Evolutionary conservation across 208 protist genomes (phyloP).

Genomic region (Herpetomonas samuelpessoai): DNA sequence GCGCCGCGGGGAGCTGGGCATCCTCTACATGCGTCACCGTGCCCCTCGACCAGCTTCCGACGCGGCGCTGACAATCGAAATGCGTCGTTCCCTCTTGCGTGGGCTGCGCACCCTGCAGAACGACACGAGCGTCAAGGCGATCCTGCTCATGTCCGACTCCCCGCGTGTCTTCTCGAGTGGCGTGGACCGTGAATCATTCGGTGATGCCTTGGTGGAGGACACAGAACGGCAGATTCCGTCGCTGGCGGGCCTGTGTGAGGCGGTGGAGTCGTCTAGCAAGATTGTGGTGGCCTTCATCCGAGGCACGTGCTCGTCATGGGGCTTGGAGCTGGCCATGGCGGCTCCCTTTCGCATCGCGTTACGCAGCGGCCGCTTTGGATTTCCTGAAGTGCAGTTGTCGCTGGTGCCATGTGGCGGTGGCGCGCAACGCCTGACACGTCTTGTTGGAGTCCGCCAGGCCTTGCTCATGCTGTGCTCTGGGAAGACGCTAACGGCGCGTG

Average conservation of each 20-base stretch:
- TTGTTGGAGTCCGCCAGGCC: constrained; percentile 52
- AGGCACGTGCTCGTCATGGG: constrained; percentile 69
- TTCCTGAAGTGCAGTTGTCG: constrained; percentile 32
- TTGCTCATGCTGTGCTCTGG: constrained; percentile 38
- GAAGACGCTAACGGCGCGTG: constrained; percentile 26
- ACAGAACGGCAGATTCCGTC: constrained; percentile 42
- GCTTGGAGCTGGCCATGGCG: constrained; percentile 69
- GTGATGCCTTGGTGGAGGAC: constrained; percentile 23
- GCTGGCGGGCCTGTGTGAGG: constrained; percentile 37
- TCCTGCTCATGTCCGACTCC: constrained; percentile 45
- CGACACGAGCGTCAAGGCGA: constrained; percentile 28
- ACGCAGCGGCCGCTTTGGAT: constrained; percentile 21
- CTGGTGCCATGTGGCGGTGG: constrained; percentile 40
- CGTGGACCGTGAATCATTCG: constrained; percentile 54
- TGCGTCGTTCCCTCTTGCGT: constrained; percentile 46
- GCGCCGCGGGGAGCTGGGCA: constrained; percentile 27
- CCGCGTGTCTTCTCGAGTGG: constrained; percentile 67
- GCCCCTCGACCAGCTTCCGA: constrained; percentile 26
- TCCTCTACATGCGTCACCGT: constrained; percentile 45
- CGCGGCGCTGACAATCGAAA: constrained; percentile 31
- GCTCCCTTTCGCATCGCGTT: constrained; percentile 65
- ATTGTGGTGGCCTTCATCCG: constrained; percentile 70
- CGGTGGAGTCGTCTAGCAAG: constrained; percentile 52
- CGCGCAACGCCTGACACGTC: constrained; percentile 64
- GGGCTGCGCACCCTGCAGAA: constrained; percentile 31